Evolutionary conservation across 192 early-diverging fungal genomes (phyloP).

Genomic region (Jimgerdemannia flammicorona): DNA sequence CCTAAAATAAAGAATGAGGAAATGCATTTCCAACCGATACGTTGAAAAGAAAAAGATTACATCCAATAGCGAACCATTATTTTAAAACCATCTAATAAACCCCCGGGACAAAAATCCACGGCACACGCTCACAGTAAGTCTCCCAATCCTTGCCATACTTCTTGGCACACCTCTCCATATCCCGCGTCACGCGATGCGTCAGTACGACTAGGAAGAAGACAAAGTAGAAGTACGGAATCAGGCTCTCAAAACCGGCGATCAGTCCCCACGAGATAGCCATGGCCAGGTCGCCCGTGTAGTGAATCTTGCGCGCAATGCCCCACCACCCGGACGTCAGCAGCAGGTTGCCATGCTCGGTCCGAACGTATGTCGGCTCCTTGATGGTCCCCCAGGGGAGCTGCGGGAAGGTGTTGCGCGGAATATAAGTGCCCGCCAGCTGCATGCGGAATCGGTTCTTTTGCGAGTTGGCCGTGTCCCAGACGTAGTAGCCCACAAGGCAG

Average conservation of each 20-base stretch:
- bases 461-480: constrained; percentile 50
- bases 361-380: constrained; percentile 58
- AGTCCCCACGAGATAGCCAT: constrained; percentile 83
- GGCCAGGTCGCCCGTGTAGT: constrained; percentile 85
- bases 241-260: constrained; percentile 69
- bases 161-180: constrained; percentile 78
- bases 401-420: constrained; percentile 38
- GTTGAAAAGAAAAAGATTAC: neutral
- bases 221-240: constrained; percentile 88
- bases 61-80: neutral
- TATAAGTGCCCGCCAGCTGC: constrained; percentile 38
- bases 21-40: neutral
- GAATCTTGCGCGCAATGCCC: constrained; percentile 66
- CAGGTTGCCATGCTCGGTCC: constrained; percentile 58
- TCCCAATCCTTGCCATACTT: constrained; percentile 94
- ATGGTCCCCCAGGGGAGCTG: constrained; percentile 46
- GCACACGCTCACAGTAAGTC: constrained; percentile 69
- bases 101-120: constrained; percentile 77
- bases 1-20: neutral
- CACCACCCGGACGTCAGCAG: constrained; percentile 68
- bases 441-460: constrained; percentile 50
- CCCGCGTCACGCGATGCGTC: constrained; percentile 77
- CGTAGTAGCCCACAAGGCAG: constrained; percentile 34
- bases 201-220: constrained; percentile 81
- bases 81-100: constrained; percentile 41